These are phyloP conservation scores for Phaseolus lunatus DNA, from an alignment of 306 rosid genomes.

Conservation along the genomic window DNA sequence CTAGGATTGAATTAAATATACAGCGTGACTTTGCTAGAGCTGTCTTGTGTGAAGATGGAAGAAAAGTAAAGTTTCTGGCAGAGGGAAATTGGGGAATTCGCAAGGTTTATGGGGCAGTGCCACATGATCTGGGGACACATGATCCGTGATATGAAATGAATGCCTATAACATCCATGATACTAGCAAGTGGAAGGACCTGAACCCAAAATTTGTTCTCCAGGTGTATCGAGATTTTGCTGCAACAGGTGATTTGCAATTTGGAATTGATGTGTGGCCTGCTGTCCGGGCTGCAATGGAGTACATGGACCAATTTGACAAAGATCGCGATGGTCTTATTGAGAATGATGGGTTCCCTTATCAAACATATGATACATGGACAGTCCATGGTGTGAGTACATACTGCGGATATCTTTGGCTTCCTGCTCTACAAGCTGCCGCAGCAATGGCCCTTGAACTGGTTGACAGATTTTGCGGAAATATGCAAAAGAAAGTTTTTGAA, in stretches of 20 bases:
- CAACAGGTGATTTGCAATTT: slow-evolving; percentile 90
- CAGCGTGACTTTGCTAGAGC: slow-evolving; percentile 98
- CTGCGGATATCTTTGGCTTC: slow-evolving; percentile 96
- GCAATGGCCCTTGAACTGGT: slow-evolving; percentile 90
- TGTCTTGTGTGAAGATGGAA: slow-evolving; percentile 91
- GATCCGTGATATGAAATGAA: slow-evolving; percentile 99
- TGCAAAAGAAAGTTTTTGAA: slow-evolving; percentile 85
- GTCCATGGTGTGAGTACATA: slow-evolving; percentile 98
- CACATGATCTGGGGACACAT: slow-evolving; percentile 97
- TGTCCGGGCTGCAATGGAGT: slow-evolving; percentile 94
- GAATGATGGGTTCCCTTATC: slow-evolving; percentile 98
- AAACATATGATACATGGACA: slow-evolving; percentile 97
- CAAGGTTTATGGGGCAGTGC: slow-evolving; percentile 95
- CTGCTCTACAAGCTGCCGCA: slow-evolving; percentile 98
- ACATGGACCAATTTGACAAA: slow-evolving; percentile 91
- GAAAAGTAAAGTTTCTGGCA: slow-evolving; percentile 89
- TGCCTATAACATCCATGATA: slow-evolving; percentile 95
- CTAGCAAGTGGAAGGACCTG: slow-evolving; percentile 97
- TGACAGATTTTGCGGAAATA: slow-evolving; percentile 82
- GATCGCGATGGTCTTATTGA: slow-evolving; percentile 92
- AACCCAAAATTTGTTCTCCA: slow-evolving; percentile 97
- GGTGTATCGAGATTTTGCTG: slow-evolving; percentile 90
- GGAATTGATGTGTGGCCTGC: slow-evolving; percentile 99
- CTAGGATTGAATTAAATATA: slow-evolving; percentile 88
- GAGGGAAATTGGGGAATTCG: slow-evolving; percentile 96